Percentiles rank a stretch among this genome's conserved stretches.
phyloP scores from a whole-genome alignment of 352 stramenopile species.

The Plasmopara halstedii region DNA sequence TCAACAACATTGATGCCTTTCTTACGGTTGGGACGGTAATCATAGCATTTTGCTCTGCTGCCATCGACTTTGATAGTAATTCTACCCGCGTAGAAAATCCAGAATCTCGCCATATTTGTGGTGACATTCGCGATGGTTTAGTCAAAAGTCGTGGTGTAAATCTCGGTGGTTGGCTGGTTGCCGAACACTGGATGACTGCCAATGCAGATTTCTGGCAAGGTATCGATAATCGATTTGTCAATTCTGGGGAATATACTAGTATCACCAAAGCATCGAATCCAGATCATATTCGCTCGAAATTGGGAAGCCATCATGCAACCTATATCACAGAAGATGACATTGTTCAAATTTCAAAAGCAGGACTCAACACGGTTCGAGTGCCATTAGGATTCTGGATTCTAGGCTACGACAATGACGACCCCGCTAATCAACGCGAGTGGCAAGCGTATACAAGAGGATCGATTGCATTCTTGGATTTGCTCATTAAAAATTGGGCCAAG shows the following conservation, averaged over 20 bases:
- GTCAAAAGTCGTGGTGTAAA: constrained; percentile 62
- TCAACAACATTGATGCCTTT: neutral
- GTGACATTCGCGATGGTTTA: constrained; percentile 23
- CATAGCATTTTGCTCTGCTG: neutral
- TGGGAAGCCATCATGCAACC: constrained; percentile 42
- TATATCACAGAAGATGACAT: constrained; percentile 71
- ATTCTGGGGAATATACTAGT: constrained; percentile 54
- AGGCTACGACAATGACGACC: constrained; percentile 31
- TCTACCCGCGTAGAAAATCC: neutral
- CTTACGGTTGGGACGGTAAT: neutral
- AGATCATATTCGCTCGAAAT: constrained; percentile 26
- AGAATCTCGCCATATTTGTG: constrained; percentile 17
- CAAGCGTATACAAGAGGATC: constrained; percentile 27
- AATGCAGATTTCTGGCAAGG: constrained; percentile 47
- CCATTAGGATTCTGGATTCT: constrained; percentile 53
- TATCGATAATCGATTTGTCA: constrained; percentile 26
- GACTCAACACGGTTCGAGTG: constrained; percentile 54
- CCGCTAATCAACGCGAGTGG: constrained; percentile 27
- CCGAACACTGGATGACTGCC: constrained; percentile 75
- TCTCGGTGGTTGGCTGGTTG: constrained; percentile 75
- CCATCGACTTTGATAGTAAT: constrained; percentile 4
- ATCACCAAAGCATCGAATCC: constrained; percentile 39
- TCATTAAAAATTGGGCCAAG: constrained; percentile 38
- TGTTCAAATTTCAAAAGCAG: constrained; percentile 29
- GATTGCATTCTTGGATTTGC: constrained; percentile 36